These are phyloP conservation scores for Penicillium sp. DNA, from an alignment of 2,329 filamentous ascomycete species.

Conservation along the genomic window DNA sequence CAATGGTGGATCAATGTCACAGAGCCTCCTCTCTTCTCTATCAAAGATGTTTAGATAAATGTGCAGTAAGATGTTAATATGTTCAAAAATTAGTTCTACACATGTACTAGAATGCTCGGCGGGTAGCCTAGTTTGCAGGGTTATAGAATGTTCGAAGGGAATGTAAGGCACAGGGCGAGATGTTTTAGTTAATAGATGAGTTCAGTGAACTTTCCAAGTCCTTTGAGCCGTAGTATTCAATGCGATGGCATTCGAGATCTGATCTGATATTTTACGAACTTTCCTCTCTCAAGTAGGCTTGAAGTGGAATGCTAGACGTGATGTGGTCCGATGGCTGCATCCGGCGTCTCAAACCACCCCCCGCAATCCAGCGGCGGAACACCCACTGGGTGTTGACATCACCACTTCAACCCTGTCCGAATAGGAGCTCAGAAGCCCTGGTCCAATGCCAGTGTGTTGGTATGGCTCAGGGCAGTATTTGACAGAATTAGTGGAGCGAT, in stretches of 20 bases:
- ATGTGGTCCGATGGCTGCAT: slow-evolving; percentile 1
- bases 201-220: background rate
- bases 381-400: slow-evolving; percentile 19
- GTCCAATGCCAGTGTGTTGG: background rate
- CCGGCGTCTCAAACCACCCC: background rate
- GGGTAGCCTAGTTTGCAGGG: no score
- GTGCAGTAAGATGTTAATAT: no score
- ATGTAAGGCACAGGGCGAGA: no score
- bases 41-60: no score
- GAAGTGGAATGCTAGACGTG: background rate
- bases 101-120: no score
- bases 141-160: no score
- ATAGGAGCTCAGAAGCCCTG: slow-evolving; percentile 4
- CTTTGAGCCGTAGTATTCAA: background rate
- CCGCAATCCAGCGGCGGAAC: background rate
- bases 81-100: no score
- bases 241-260: background rate
- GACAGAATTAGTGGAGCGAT: background rate
- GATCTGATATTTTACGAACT: background rate
- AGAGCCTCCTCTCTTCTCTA: no score
- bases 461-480: slow-evolving; percentile 2
- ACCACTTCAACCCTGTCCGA: slow-evolving; percentile 10
- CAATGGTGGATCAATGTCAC: background rate
- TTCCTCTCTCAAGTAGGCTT: background rate
- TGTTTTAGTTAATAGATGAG: no score